Evolutionary conservation across 805 yeast genomes (phyloP).

Genomic region (Kluyveromyces siamensis): DNA sequence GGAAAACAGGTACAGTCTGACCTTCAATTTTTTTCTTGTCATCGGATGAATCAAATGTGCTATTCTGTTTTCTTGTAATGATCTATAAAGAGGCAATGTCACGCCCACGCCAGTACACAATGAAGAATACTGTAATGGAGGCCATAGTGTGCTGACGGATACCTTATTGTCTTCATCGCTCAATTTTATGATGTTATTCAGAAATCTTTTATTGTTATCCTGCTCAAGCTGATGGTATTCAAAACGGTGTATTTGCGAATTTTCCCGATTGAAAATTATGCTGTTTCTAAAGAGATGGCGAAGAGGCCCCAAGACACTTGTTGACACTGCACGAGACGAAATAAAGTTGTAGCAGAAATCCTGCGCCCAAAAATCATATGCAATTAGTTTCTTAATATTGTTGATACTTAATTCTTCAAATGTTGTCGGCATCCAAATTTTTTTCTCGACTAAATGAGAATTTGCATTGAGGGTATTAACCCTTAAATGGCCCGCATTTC

Average conservation of each 20-base stretch:
- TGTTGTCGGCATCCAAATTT: not conserved
- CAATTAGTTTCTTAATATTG: not conserved
- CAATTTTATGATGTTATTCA: not conserved
- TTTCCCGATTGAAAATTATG: too few species aligned
- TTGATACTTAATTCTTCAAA: not conserved
- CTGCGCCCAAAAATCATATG: not conserved
- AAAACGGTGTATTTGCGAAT: not conserved
- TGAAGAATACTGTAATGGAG: slow-evolving; percentile 2
- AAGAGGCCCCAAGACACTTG: too few species aligned
- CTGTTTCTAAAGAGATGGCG: too few species aligned
- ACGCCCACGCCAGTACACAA: slow-evolving; percentile 21
- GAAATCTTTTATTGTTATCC: not conserved
- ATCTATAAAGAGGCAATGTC: slow-evolving; percentile 4
- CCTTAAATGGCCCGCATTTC: too few species aligned
- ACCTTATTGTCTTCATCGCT: not conserved
- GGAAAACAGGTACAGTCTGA: slow-evolving; percentile 6
- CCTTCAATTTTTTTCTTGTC: slow-evolving; percentile 7
- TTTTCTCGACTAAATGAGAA: too few species aligned
- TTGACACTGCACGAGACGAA: too few species aligned
- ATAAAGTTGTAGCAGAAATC: not conserved
- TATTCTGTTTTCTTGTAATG: slow-evolving; percentile 2
- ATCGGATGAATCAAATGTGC: slow-evolving; percentile 12
- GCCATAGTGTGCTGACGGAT: slow-evolving; percentile 1
- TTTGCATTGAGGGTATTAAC: too few species aligned
- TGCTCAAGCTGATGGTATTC: not conserved